phyloP scores from a whole-genome alignment of 2,329 filamentous ascomycete species.

The Pseudogymnoascus sp. region DNA sequence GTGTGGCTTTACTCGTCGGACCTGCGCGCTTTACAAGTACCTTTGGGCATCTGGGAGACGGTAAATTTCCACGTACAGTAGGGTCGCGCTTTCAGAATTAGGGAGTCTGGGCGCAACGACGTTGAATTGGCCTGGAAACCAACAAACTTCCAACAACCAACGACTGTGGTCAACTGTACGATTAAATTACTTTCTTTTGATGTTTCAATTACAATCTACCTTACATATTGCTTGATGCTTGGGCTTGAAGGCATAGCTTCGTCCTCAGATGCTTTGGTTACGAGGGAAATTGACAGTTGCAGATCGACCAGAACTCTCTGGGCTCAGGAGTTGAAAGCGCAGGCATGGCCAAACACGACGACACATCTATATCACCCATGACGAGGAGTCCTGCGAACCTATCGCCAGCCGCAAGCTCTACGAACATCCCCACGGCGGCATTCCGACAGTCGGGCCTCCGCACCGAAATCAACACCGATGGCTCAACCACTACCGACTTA shows the following conservation, averaged over 20 bases:
- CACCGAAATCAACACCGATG: slow-evolving; percentile 20
- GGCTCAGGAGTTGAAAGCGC: slow-evolving; percentile 5
- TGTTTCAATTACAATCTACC: slow-evolving; percentile 2
- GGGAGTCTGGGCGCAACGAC: slow-evolving; percentile 3
- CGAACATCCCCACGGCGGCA: slow-evolving; percentile 19
- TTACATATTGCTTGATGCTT: not conserved
- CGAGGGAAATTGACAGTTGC: slow-evolving; percentile 2
- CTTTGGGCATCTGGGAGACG: not conserved
- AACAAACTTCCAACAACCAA: not conserved
- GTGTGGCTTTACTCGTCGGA: not conserved
- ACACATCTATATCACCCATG: slow-evolving; percentile 25
- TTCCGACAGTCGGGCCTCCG: slow-evolving; percentile 22
- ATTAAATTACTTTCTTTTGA: slow-evolving; percentile 2
- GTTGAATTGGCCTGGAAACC: not conserved
- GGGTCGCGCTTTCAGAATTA: slow-evolving; percentile 4
- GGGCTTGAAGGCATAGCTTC: not conserved
- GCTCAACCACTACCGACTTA: slow-evolving; percentile 8
- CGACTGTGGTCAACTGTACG: not conserved
- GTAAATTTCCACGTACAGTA: not conserved
- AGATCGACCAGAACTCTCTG: not conserved
- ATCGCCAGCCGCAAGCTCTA: slow-evolving; percentile 19
- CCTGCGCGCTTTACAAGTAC: not conserved
- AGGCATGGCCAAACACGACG: slow-evolving; percentile 6
- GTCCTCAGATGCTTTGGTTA: not conserved
- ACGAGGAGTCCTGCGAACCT: slow-evolving; percentile 24